phyloP scores from a whole-genome alignment of 1,284 basidiomycete species.

The Laetiporus sulphureus region DNA sequence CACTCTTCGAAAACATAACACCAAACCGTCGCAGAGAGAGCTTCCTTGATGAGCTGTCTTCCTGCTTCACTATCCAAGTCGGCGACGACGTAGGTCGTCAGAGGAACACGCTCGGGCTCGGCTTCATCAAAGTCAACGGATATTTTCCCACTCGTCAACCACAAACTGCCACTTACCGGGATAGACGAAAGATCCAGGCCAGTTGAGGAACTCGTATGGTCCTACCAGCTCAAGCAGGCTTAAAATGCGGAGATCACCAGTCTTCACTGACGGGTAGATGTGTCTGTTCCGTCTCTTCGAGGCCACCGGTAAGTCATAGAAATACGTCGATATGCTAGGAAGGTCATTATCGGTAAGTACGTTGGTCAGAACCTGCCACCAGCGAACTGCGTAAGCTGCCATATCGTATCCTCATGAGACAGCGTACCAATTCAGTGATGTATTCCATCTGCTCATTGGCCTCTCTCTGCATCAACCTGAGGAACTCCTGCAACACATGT shows the following conservation, averaged over 20 bases:
- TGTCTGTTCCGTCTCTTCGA: slow-evolving; percentile 64
- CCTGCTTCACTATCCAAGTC: slow-evolving; percentile 72
- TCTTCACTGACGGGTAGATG: slow-evolving; percentile 48
- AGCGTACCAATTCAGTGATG: slow-evolving; percentile 62
- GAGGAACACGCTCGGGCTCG: slow-evolving; percentile 31
- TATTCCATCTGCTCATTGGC: slow-evolving; percentile 55
- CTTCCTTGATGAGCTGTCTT: slow-evolving; percentile 48
- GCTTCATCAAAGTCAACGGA: too few species aligned
- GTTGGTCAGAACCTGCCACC: slow-evolving; percentile 54
- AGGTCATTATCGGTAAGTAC: slow-evolving; percentile 51
- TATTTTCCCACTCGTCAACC: too few species aligned
- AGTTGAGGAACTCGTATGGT: slow-evolving; percentile 31
- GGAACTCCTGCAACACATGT: slow-evolving; percentile 47
- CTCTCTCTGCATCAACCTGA: slow-evolving; percentile 60
- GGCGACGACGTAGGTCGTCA: slow-evolving; percentile 68
- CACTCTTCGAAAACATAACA: slow-evolving; percentile 5
- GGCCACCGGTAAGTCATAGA: slow-evolving; percentile 84
- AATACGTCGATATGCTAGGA: slow-evolving; percentile 60
- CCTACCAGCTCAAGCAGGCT: slow-evolving; percentile 45
- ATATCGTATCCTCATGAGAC: neutral
- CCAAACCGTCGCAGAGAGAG: slow-evolving; percentile 61
- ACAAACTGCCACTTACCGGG: slow-evolving; percentile 37
- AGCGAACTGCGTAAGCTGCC: neutral
- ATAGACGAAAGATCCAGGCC: slow-evolving; percentile 52
- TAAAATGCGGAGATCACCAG: slow-evolving; percentile 41